Evolutionary conservation across 192 early-diverging fungal genomes (phyloP), one percentile per base, ranked within the genome.

Genomic region (Physocladia obscura): DNA sequence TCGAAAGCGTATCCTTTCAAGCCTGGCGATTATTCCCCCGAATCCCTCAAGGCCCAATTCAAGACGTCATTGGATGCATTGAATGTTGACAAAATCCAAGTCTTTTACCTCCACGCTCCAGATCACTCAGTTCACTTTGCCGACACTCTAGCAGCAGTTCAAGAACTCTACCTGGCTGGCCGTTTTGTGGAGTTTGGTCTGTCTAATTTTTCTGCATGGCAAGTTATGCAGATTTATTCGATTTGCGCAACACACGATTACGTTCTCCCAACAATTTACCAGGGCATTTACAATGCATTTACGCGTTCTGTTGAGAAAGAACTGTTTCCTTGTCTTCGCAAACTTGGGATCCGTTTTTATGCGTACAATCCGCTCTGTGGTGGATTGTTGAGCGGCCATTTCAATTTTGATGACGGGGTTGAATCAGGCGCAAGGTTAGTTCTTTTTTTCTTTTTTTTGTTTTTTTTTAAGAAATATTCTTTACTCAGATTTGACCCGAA

Each of bases 101-200:
- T 88, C 13, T 84, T 88, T 54, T 88, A 88, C 58, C 71, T 88
- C 17, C 87, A 88, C 67, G 80, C 81, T 2, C 85, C 85, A 2
- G 87, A 88, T 49, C 70, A 80, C 61, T 52, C 73, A 0, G 82
- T 77, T 22, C 81, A 84, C 1, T 77, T 85, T 47, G 82, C 77
- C 51, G 69, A 74, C 6, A 88, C 84, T 1, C 57, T 84, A 11
- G 61, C 69, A 37, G 82, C 85, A 27, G 82, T 88, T 11, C 68
- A 88, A 47, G 80, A 84, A 8, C 62, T 88, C 2, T 82, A 88
- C 57, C 11, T 73, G 27, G 73, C 77, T 35, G 85, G 85, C 15
- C 51, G 60, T 0, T 88, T 88, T 51, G 74, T 36, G 24, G 62
- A 71, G 38, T 30, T 77, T 19, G 76, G 72, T 1, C 52, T 80